A percentile compares a stretch with the other conserved stretches of the same genome.
Evolutionary conservation across 1,284 basidiomycete genomes (phyloP).

Genomic region (Ustilago hordei): DNA sequence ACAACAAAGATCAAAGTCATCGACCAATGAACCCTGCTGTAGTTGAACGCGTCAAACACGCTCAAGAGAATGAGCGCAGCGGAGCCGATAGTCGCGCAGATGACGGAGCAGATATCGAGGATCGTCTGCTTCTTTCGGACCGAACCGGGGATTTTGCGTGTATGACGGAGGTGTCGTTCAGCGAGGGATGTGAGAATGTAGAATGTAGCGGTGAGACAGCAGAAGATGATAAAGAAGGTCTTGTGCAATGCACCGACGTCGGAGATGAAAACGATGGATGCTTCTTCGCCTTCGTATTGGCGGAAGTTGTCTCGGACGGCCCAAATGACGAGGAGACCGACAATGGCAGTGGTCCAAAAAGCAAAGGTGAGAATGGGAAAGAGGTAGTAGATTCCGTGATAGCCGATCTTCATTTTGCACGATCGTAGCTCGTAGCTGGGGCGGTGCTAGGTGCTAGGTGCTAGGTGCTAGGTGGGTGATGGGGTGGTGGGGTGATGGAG

Average conservation of each 20-base stretch:
- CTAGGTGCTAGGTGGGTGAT: not conserved
- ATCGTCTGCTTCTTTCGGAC: constrained; percentile 69
- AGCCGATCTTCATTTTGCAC: constrained; percentile 43
- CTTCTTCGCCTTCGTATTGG: constrained; percentile 69
- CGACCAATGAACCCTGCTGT: constrained; percentile 72
- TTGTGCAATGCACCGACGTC: constrained; percentile 71
- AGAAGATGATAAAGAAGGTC: constrained; percentile 63
- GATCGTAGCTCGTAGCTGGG: not conserved
- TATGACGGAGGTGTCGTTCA: constrained; percentile 72
- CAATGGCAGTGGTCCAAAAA: constrained; percentile 55
- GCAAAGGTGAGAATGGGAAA: constrained; percentile 54
- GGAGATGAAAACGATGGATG: constrained; percentile 71
- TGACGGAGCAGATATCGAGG: constrained; percentile 70
- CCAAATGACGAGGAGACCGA: constrained; percentile 70
- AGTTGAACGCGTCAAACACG: constrained; percentile 69
- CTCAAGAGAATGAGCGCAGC: constrained; percentile 71
- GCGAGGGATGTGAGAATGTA: constrained; percentile 71
- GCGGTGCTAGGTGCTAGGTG: not conserved
- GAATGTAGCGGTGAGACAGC: constrained; percentile 45
- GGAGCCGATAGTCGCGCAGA: constrained; percentile 71
- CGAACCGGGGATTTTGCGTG: constrained; percentile 72
- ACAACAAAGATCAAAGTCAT: constrained; percentile 73
- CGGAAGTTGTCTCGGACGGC: constrained; percentile 67
- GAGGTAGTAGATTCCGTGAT: constrained; percentile 49
- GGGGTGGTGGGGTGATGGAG: not conserved